Evolutionary conservation across 164 flowering plant species (phyloP).

Genomic region (Liriodendron chinense): DNA sequence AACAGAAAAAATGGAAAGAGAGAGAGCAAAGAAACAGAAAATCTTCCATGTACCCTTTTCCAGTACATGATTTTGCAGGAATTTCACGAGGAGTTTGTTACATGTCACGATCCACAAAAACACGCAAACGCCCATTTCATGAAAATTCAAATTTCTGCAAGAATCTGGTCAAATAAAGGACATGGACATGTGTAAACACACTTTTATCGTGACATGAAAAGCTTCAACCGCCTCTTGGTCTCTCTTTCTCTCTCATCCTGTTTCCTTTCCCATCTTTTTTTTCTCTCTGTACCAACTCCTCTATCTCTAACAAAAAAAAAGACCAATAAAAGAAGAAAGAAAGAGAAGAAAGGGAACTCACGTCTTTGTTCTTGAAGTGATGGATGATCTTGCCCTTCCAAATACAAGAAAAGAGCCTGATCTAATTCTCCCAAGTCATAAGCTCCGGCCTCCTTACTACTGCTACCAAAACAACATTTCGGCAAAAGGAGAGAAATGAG

Average conservation of each 20-base stretch:
- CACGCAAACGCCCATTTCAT: not conserved
- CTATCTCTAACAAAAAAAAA: not conserved
- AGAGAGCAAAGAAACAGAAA: conserved; percentile 9
- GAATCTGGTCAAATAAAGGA: conserved; percentile 60
- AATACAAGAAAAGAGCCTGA: conserved; percentile 87
- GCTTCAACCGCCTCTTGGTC: conserved; percentile 16
- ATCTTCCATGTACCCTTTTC: conserved; percentile 25
- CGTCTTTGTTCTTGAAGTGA: conserved; percentile 60
- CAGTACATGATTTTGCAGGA: conserved; percentile 32
- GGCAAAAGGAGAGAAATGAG: not conserved
- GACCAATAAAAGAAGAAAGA: not conserved
- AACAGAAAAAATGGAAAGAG: conserved; percentile 20
- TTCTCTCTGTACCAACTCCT: not conserved
- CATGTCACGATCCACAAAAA: conserved; percentile 26
- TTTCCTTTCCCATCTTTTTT: not conserved
- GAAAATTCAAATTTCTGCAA: conserved; percentile 1
- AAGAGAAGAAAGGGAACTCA: conserved; percentile 18
- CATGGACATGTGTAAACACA: conserved; percentile 35
- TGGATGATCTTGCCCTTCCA: conserved; percentile 69
- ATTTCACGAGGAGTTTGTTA: conserved; percentile 27
- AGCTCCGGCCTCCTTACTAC: conserved; percentile 62
- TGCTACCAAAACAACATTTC: conserved; percentile 21
- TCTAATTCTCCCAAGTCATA: conserved; percentile 95
- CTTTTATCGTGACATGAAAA: conserved; percentile 42
- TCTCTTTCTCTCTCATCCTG: not conserved